phyloP scores from a whole-genome alignment of 164 flowering plant genomes.

The Tetrastigma voinierianum region DNA sequence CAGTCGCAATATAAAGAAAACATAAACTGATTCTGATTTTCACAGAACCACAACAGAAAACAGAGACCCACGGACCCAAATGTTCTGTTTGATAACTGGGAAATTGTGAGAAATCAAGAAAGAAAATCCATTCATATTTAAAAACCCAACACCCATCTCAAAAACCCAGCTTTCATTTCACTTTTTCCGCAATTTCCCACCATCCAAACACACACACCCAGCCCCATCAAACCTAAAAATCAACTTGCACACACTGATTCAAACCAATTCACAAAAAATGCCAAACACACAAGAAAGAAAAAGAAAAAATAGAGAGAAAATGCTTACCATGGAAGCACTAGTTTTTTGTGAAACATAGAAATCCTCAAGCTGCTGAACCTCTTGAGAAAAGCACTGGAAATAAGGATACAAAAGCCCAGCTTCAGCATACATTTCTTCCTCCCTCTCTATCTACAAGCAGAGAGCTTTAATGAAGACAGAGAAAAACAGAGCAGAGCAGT shows the following conservation, averaged over 20 bases:
- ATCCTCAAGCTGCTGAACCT: constrained; percentile 57
- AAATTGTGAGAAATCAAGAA: too few relatives aligned
- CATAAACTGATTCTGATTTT: too few relatives aligned
- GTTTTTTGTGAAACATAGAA: constrained; percentile 46
- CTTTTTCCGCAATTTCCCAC: too few relatives aligned
- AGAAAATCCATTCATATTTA: too few relatives aligned
- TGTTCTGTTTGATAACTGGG: too few relatives aligned
- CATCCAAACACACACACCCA: background rate
- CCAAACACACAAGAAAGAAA: constrained; percentile 1
- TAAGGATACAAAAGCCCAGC: constrained; percentile 58
- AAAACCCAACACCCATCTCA: too few relatives aligned
- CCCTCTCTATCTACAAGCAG: background rate
- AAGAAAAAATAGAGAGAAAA: constrained; percentile 6
- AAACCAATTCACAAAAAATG: constrained; percentile 8
- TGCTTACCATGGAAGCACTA: constrained; percentile 42
- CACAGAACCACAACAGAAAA: background rate
- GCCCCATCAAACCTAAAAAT: background rate
- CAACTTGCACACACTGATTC: constrained; percentile 5
- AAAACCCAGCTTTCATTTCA: too few relatives aligned
- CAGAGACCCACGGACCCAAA: too few relatives aligned
- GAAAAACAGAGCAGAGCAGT: constrained; percentile 8
- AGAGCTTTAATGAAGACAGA: background rate
- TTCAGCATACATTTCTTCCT: constrained; percentile 50
- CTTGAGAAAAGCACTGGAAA: constrained; percentile 51
- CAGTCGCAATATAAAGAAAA: too few relatives aligned